Conservation (phyloP, 768 basidiomycete species). For the Leccinum imitatum region DNA sequence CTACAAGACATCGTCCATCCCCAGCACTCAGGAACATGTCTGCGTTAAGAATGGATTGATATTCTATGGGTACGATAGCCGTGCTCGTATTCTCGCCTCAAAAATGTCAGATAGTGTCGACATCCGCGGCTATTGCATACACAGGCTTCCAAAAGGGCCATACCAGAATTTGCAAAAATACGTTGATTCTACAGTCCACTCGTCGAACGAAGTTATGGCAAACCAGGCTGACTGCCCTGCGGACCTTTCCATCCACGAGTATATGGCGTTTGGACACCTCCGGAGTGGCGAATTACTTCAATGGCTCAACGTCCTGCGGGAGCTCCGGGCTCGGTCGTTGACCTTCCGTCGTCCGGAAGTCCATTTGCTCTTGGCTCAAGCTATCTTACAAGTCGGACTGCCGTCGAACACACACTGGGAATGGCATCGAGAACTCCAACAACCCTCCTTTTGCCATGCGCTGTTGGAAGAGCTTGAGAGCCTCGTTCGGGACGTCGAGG, state of each 20-base stretch:
- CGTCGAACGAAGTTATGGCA: slow-evolving; percentile 44
- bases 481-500: slow-evolving; percentile 36
- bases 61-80: slow-evolving; percentile 32
- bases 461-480: slow-evolving; percentile 38
- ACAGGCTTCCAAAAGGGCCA: slow-evolving; percentile 30
- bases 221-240: slow-evolving; percentile 41
- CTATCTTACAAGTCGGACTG: too few species aligned
- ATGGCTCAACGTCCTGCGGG: slow-evolving; percentile 46
- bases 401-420: too few species aligned
- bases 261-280: slow-evolving; percentile 42
- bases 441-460: slow-evolving; percentile 31
- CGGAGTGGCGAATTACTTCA: slow-evolving; percentile 46
- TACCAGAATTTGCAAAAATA: slow-evolving; percentile 40
- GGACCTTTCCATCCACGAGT: slow-evolving; percentile 46
- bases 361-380: too few species aligned
- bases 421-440: too few species aligned
- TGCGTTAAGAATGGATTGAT: slow-evolving; percentile 36
- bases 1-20: slow-evolving; percentile 16
- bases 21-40: slow-evolving; percentile 13
- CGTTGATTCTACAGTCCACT: slow-evolving; percentile 36
- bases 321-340: too few species aligned
- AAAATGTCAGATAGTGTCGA: slow-evolving; percentile 10
- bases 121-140: slow-evolving; percentile 31
- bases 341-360: too few species aligned
- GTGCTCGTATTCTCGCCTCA: slow-evolving; percentile 15